A percentile compares a stretch with the other conserved stretches of the same genome.
phyloP scores from a whole-genome alignment of 257 asterid genomes.

The Solanum arcanum region DNA sequence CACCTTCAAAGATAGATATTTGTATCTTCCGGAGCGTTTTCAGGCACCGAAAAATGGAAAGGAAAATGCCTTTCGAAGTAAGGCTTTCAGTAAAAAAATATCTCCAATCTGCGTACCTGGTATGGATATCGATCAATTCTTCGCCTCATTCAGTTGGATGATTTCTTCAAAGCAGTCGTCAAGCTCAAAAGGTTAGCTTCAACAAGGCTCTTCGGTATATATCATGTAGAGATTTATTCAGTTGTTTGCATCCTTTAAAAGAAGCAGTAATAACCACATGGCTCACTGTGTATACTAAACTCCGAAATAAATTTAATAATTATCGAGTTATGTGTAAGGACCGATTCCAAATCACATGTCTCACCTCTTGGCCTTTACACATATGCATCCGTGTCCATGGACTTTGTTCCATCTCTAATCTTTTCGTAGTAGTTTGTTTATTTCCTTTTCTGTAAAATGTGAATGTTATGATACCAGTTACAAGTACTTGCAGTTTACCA shows the following conservation, averaged over 20 bases:
- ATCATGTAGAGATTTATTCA: background rate
- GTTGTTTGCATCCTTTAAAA: background rate
- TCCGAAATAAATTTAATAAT: background rate
- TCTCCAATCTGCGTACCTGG: conserved; percentile 36
- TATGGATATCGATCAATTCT: conserved; percentile 36
- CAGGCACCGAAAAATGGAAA: background rate
- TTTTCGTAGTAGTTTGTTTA: no score
- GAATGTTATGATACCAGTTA: no score
- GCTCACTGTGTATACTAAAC: background rate
- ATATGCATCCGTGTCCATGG: no score
- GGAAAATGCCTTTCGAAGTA: conserved; percentile 39
- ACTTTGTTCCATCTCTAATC: no score
- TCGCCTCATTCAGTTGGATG: conserved; percentile 74
- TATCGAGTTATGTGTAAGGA: no score
- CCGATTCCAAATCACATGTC: no score
- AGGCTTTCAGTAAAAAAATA: conserved; percentile 37
- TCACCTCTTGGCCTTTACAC: no score
- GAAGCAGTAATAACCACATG: background rate
- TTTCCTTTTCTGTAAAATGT: no score
- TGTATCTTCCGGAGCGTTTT: conserved; percentile 41
- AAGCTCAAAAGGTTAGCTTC: conserved; percentile 27
- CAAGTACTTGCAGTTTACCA: no score
- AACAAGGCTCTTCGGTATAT: background rate
- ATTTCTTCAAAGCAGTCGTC: conserved; percentile 29
- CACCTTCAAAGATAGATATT: conserved; percentile 45